Base-by-base conservation (phyloP, 495 filamentous ascomycete species). In the Ramalina intermedia region DNA sequence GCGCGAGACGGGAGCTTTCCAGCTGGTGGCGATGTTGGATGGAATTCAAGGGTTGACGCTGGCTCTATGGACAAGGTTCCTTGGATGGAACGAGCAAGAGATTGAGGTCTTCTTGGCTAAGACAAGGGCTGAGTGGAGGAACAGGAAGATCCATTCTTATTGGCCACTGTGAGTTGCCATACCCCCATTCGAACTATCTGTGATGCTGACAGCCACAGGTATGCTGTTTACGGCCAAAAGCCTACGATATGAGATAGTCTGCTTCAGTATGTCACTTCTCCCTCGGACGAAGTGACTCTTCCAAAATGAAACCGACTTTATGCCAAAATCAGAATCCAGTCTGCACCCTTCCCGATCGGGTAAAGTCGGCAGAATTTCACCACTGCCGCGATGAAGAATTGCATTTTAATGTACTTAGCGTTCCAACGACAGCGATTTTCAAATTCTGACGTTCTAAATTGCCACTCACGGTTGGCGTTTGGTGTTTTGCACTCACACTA, bases 1-100 rank as follows among this genome's bases (percentile, higher is more conserved):
- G 50, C 53, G 55, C 42, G 50, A 56, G 26, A 37, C 55, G 1
- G 57, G 57, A 14, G 47, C 54, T 1, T 59, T 53, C 16, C 57
- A 71, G 17, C 59, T 67, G 27, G 61, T 66, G 21, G 67, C 70
- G 21, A 62, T 70, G 39, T 39, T 62, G 39, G 64, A 72, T 54
- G 66, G 68, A 6, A 55, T 72, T 1, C 60, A 65, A 38, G 61
- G 64, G 0, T 69, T 71, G 49, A 66, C 64, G 18, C 48, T 71
- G 40, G 64, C 60, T 1, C 55, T 72, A 4, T 77, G 77, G 41
- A 79, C 74, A 4, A 67, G 67, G 12, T 69, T 74, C 0, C 62
- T 77, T 9, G 72, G 73, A 1, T 78, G 77, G 73, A 63, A 0
- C 12, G 63, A 69, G 24, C 69, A 73, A n/a, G 68, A 83, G 49